Base-by-base conservation (phyloP, 2,329 filamentous ascomycete species). In the Aspergillus proliferans region DNA sequence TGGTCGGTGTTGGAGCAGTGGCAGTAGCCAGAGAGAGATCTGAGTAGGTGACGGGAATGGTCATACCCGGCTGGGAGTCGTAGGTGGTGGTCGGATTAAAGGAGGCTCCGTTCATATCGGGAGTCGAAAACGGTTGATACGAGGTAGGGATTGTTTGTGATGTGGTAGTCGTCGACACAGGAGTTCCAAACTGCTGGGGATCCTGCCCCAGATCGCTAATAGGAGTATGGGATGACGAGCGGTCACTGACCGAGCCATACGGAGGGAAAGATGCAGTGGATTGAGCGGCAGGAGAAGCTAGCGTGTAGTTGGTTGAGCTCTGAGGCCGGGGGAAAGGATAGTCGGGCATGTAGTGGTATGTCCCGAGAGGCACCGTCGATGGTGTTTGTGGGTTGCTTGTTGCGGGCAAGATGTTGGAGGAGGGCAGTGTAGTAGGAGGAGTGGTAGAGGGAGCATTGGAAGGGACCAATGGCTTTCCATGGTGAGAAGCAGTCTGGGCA, bases 401-500 rank as follows among this genome's bases (percentile, higher is more conserved):
- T 22, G 39, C 24, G 12, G 51, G 24, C n/a, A 28, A 15, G 18
- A 47, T 43, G 9, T 47, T 41, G 14, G 46, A 26, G 22, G 44
- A 46, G 6, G 36, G 44, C 21, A 54, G 45, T 30, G 15, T 47
- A 45, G 19, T 51, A 47, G 2, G 49, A 33, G 34, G 49, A 28
- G 8, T 53, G 47, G 49, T 36, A 33, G 47, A 30, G 4, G 56
- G 30, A 6, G 48, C 48, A 40, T 55, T 50, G 7, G 58, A 56
- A 2, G 57, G 52, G 3, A 51, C 45, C 43, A 47, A 45, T 8
- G 51, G 36, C 5, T 54, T 51, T 52, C 58, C 47, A 21, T 51
- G 48, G 19, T 58, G 57, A 34, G 56, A 58, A 38, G 61, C 52
- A 12, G 60, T 48, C 40, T 72, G 69, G 15, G 69, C 63, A 52